phyloP scores from a whole-genome alignment of 768 basidiomycete species.

The Leucocoprinus birnbaumii region DNA sequence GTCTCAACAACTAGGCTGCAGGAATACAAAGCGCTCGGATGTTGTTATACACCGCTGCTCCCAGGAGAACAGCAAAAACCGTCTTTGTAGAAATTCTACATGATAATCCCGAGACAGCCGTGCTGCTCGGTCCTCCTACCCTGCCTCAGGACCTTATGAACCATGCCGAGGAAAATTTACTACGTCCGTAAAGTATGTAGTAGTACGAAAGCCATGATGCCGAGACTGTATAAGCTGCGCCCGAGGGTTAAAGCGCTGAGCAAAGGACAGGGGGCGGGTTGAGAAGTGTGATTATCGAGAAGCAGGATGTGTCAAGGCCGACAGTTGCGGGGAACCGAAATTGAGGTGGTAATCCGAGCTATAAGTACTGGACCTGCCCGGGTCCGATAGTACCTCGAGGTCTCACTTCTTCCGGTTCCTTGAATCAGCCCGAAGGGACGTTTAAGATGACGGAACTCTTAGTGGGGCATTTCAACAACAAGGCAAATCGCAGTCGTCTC shows the following conservation, averaged over 20 bases:
- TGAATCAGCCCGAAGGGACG: neutral
- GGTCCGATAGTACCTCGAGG: slow-evolving; percentile 4
- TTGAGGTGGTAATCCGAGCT: too few species aligned
- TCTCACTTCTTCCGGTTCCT: neutral
- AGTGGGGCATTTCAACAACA: neutral
- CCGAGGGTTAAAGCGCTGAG: too few species aligned
- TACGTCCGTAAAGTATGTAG: too few species aligned
- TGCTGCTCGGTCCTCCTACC: slow-evolving; percentile 6
- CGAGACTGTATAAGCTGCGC: too few species aligned
- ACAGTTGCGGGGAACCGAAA: neutral
- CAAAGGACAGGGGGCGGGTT: too few species aligned
- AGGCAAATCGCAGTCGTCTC: too few species aligned
- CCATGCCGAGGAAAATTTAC: neutral
- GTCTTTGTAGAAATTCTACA: too few species aligned
- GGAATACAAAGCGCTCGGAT: neutral
- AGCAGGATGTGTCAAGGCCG: neutral
- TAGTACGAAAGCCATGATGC: too few species aligned
- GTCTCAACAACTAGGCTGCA: too few species aligned
- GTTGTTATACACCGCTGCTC: neutral
- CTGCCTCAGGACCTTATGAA: neutral
- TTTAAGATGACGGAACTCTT: neutral
- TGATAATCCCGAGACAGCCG: slow-evolving; percentile 4
- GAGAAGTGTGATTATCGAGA: too few species aligned
- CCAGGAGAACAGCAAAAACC: too few species aligned
- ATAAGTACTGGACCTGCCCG: neutral